Evolutionary conservation across 2,329 filamentous ascomycete species (phyloP).

Genomic region (Pseudogymnoascus pannorum): DNA sequence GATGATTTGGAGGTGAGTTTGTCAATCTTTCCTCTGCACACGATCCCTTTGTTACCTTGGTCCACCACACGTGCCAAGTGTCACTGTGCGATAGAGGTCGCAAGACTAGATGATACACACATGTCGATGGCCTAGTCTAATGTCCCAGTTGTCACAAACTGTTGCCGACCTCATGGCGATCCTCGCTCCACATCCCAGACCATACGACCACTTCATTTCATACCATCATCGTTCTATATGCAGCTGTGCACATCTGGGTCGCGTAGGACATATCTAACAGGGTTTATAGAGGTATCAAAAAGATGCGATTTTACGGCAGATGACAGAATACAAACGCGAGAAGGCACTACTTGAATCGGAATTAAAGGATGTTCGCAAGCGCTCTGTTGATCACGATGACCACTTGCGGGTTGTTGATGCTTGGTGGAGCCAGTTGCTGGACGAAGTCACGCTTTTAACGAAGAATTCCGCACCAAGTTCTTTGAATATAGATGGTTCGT

Average conservation of each 20-base stretch:
- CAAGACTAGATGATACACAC: conserved; percentile 7
- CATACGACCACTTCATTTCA: neutral
- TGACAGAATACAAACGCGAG: conserved; percentile 96
- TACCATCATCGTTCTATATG: neutral
- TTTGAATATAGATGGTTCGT: conserved; percentile 35
- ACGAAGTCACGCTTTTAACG: conserved; percentile 56
- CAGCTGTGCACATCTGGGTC: neutral
- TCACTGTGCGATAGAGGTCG: conserved; percentile 14
- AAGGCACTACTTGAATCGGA: conserved; percentile 73
- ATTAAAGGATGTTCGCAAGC: conserved; percentile 72
- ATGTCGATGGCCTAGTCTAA: conserved; percentile 9
- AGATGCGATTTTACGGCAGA: conserved; percentile 92
- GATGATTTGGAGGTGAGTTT: conserved; percentile 66
- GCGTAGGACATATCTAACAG: neutral
- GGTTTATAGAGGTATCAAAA: conserved; percentile 73
- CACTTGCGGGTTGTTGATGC: conserved; percentile 84
- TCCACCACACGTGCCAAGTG: conserved; percentile 13
- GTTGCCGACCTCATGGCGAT: neutral
- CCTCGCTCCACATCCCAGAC: neutral
- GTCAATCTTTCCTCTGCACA: conserved; percentile 22
- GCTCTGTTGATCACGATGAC: conserved; percentile 78
- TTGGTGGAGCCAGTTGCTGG: conserved; percentile 67
- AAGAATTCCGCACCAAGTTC: conserved; percentile 41
- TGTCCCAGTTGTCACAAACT: conserved; percentile 8
- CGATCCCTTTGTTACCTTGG: conserved; percentile 12